A percentile compares a stretch with the other conserved stretches of the same genome.
Conservation (phyloP, 306 rosid genomes). For the Castanea sativa region DNA sequence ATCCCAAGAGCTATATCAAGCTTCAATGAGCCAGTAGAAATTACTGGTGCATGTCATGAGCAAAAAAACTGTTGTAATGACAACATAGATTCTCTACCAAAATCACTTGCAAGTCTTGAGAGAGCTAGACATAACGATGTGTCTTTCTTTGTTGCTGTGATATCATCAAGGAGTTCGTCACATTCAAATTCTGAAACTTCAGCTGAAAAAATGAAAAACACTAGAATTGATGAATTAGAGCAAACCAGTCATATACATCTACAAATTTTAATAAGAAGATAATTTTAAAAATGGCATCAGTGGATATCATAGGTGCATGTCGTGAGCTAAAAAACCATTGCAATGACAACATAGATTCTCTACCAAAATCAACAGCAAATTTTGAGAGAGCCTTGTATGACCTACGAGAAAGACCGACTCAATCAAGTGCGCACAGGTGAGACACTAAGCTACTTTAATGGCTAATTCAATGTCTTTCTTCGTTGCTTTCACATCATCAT, state of each 20-base stretch:
- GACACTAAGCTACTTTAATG: no score
- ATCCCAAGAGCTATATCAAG: no score
- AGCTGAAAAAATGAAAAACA: conserved; percentile 26
- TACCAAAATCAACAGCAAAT: conserved; percentile 61
- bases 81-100: no score
- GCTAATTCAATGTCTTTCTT: conserved; percentile 60
- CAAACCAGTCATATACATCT: neutral
- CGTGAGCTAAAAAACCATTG: conserved; percentile 52
- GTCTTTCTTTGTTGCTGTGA: conserved; percentile 57
- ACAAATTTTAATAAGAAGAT: neutral
- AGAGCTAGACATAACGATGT: conserved; percentile 46
- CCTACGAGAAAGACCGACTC: no score
- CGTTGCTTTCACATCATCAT: conserved; percentile 57
- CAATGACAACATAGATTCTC: conserved; percentile 59
- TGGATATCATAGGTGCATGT: conserved; percentile 40
- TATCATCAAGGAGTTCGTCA: conserved; percentile 49
- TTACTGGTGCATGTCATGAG: no score
- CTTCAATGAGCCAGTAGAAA: no score
- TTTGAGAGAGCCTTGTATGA: conserved; percentile 51
- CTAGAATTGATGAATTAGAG: neutral
- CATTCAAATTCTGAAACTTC: conserved; percentile 55
- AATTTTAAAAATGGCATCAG: neutral
- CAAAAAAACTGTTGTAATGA: no score
- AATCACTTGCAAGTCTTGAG: no score
- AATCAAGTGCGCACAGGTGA: no score